Evolutionary conservation across 2,329 filamentous ascomycete genomes (phyloP).

Genomic region (Blumeria hordei): DNA sequence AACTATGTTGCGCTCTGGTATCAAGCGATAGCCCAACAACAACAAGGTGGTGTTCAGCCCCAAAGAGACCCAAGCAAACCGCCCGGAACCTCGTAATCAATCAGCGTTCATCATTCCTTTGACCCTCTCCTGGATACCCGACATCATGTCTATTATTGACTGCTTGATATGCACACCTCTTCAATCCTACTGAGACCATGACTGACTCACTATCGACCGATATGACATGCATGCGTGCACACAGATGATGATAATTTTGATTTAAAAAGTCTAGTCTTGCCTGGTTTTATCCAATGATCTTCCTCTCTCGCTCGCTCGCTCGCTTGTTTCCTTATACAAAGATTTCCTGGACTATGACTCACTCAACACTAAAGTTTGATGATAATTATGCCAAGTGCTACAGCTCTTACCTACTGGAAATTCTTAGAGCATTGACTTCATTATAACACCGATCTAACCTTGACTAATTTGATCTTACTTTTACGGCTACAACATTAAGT

Average conservation of each 20-base stretch:
- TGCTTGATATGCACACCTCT: slow-evolving; percentile 13
- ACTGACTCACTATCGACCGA: slow-evolving; percentile 10
- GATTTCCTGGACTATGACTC: too few relatives aligned
- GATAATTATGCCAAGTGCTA: too few relatives aligned
- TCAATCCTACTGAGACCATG: slow-evolving; percentile 15
- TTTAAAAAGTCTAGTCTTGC: background rate
- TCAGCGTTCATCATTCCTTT: slow-evolving; percentile 4
- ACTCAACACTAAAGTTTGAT: too few relatives aligned
- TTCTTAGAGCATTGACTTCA: background rate
- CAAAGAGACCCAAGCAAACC: slow-evolving; percentile 18
- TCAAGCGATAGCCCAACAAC: slow-evolving; percentile 36
- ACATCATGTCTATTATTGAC: slow-evolving; percentile 9
- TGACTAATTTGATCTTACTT: background rate
- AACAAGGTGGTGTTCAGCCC: slow-evolving; percentile 9
- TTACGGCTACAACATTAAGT: background rate
- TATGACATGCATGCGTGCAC: slow-evolving; percentile 14
- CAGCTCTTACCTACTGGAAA: background rate
- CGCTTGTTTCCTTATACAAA: too few relatives aligned
- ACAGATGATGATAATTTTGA: slow-evolving; percentile 9
- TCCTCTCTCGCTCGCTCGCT: too few relatives aligned
- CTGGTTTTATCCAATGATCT: background rate
- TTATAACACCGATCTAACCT: background rate
- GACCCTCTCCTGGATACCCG: slow-evolving; percentile 9
- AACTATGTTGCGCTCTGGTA: slow-evolving; percentile 66
- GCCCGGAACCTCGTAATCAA: slow-evolving; percentile 17